phyloP scores from a whole-genome alignment of 2,329 filamentous ascomycete genomes.

The Helotiales sp. region DNA sequence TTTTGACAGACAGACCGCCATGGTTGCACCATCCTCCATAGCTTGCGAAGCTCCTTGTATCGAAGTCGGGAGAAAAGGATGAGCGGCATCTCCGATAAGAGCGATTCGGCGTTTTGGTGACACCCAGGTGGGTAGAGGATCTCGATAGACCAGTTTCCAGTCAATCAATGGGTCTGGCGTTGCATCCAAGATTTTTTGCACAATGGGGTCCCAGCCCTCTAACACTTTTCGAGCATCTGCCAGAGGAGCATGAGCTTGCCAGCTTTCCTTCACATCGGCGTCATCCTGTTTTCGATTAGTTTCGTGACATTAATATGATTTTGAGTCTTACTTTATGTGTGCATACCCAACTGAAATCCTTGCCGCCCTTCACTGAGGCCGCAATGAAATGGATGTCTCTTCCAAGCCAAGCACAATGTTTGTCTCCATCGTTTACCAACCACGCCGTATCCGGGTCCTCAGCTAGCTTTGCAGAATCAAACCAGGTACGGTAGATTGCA shows the following conservation, averaged over 20 bases:
- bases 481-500: conserved; percentile 50
- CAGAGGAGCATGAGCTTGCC: conserved; percentile 16
- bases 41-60: conserved; percentile 47
- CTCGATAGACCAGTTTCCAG: conserved; percentile 42
- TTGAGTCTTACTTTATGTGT: conserved; percentile 51
- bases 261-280: conserved; percentile 13
- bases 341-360: conserved; percentile 60
- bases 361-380: conserved; percentile 56
- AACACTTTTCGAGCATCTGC: conserved; percentile 13
- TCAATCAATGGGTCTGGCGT: conserved; percentile 39
- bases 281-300: background rate
- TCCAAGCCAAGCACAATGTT: conserved; percentile 14
- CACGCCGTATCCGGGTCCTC: conserved; percentile 42
- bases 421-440: conserved; percentile 49
- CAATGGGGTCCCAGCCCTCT: conserved; percentile 35
- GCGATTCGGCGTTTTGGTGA: conserved; percentile 39
- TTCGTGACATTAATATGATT: conserved; percentile 45
- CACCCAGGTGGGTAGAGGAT: conserved; percentile 41
- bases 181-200: conserved; percentile 34
- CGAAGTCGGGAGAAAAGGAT: conserved; percentile 47
- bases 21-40: conserved; percentile 47
- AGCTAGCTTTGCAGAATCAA: conserved; percentile 42
- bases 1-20: conserved; percentile 43
- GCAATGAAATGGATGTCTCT: conserved; percentile 37
- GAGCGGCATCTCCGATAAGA: conserved; percentile 47